phyloP scores from a whole-genome alignment of 768 basidiomycete species.

The Boletus subparvulus region DNA sequence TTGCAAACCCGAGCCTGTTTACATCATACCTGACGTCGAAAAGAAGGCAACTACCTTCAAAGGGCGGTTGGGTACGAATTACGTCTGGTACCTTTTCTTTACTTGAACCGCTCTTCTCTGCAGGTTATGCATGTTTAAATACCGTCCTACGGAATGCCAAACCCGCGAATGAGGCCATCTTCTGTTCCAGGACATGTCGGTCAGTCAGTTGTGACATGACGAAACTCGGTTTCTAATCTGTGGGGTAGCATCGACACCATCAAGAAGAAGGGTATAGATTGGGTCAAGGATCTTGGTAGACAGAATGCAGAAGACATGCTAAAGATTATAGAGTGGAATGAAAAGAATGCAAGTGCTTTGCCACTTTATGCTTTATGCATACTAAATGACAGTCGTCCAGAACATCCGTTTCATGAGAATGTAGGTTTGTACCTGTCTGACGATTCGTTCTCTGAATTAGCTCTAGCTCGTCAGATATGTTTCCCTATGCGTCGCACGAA shows the following conservation, averaged over 20 bases:
- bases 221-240: background rate
- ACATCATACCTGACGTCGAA: conserved; percentile 72
- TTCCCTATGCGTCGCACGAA: conserved; percentile 86
- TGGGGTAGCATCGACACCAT: conserved; percentile 65
- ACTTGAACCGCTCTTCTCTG: conserved; percentile 1
- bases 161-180: conserved; percentile 62
- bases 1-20: conserved; percentile 50
- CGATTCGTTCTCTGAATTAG: background rate
- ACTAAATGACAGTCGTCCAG: conserved; percentile 26
- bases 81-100: background rate
- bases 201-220: conserved; percentile 18
- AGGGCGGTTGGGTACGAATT: conserved; percentile 53
- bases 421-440: conserved; percentile 6
- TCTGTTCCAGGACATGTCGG: conserved; percentile 75
- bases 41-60: conserved; percentile 65
- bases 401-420: conserved; percentile 85
- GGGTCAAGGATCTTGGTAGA: conserved; percentile 76
- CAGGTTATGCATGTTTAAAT: conserved; percentile 82
- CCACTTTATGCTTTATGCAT: background rate
- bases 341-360: conserved; percentile 57
- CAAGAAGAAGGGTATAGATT: conserved; percentile 75
- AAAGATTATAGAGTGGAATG: conserved; percentile 88
- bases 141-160: conserved; percentile 74
- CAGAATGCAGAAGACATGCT: conserved; percentile 73
- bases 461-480: conserved; percentile 79